Base-by-base conservation (phyloP, 116 monocot genomes). In the Iris pallida region DNA sequence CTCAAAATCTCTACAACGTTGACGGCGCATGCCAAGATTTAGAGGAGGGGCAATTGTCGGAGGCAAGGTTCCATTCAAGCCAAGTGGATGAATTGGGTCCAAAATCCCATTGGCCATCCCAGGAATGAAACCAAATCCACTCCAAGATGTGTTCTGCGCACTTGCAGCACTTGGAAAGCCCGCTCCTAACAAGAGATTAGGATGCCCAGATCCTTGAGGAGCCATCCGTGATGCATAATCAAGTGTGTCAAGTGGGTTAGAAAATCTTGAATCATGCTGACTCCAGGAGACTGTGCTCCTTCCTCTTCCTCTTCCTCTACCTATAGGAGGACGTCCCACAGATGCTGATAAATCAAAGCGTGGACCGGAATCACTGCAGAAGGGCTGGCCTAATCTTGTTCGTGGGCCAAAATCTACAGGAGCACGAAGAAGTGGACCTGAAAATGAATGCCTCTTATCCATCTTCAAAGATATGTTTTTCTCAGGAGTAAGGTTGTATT, bases 1-100 rank as follows among this genome's bases (percentile, higher is more conserved):
- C 78, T 98, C 98, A 79, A 98, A 98, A 68, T 98, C 98, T 76
- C 93, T 83, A 59, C 98, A 98, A 11, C 90, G 90, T 64, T 92
- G 98, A 58, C 93, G 88, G 20, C 88, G 76, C 65, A 98, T 83
- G 41, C 85, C 83, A 73, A 92, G 68, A 75, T 79, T 84, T 55
- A 97, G 43, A 51, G 80, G 66, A 63, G 91, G 65, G 30, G 64
- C 70, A 15, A 93, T 72, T 49, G 79, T 18, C 47, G 94, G 79
- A 13, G 69, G 76, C 13, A 87, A 57, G 14, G 77, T 46, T 5
- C 90, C 90, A 67, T 73, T 83, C 77, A 90, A 57, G 58, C 78
- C 73, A 75, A 90, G 87, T 45, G 85, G 90, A 56, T 82, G 76
- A 62, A 93, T 86, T 76, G 93, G 82, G 82, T 93, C 93, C 73